These are phyloP conservation scores for Globisporangium recalcitrans DNA, from an alignment of 352 stramenopile genomes.

Conservation along the genomic window DNA sequence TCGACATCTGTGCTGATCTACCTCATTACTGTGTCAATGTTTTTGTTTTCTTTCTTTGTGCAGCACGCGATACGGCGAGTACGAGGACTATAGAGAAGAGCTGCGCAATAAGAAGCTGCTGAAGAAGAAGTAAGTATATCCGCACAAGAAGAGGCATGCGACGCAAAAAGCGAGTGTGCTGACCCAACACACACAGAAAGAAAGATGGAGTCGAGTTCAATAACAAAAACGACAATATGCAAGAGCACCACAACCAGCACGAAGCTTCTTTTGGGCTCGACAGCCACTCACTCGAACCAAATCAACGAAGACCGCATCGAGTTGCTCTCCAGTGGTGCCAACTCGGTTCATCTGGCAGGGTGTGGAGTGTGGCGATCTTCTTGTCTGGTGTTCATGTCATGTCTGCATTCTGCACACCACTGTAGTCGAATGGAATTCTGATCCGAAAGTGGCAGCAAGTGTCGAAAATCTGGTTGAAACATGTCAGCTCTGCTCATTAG, in stretches of 20 bases:
- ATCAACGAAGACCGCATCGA: too few relatives aligned
- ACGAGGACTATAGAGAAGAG: constrained; percentile 80
- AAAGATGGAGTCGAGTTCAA: not conserved
- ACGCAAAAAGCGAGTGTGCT: not conserved
- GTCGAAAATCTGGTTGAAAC: too few relatives aligned
- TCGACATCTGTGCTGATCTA: not conserved
- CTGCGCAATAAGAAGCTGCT: constrained; percentile 79
- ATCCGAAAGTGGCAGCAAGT: too few relatives aligned
- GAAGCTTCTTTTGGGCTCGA: too few relatives aligned
- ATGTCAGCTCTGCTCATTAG: too few relatives aligned
- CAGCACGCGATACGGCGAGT: constrained; percentile 72
- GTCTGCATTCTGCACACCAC: too few relatives aligned
- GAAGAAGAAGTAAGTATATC: constrained; percentile 47
- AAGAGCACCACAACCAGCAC: not conserved
- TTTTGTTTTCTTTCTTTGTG: constrained; percentile 3
- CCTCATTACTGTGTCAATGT: not conserved
- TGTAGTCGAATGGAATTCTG: too few relatives aligned
- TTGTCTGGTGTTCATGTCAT: too few relatives aligned
- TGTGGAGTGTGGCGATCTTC: too few relatives aligned
- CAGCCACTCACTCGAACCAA: too few relatives aligned
- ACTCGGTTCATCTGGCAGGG: too few relatives aligned
- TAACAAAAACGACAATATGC: not conserved
- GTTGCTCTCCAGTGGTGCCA: too few relatives aligned
- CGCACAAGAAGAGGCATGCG: not conserved
- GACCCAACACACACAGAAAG: not conserved